A percentile compares a stretch with the other conserved stretches of the same genome.
These are phyloP conservation scores for Taxillus chinensis DNA, from an alignment of 164 flowering plant species.

Conservation along the genomic window DNA sequence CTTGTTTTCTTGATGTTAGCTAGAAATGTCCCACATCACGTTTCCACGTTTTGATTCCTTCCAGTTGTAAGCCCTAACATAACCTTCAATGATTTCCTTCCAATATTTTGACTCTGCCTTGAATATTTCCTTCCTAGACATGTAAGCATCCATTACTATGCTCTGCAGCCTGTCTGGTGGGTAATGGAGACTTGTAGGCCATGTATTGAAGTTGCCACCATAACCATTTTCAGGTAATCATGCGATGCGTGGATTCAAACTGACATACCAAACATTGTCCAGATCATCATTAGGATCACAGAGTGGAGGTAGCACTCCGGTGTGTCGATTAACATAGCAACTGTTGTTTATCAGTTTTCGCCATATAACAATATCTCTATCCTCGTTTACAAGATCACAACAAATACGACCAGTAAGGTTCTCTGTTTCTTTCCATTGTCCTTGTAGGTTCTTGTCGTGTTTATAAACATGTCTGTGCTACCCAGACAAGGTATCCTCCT, in stretches of 20 bases:
- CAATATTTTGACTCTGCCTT: slow-evolving; percentile 40
- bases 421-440: slow-evolving; percentile 77
- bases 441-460: slow-evolving; percentile 49
- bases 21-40: too few relatives aligned
- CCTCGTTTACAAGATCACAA: slow-evolving; percentile 63
- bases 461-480: slow-evolving; percentile 80
- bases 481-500: slow-evolving; percentile 85
- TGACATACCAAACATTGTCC: slow-evolving; percentile 63
- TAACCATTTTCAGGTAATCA: slow-evolving; percentile 35
- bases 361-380: slow-evolving; percentile 68
- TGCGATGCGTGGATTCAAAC: slow-evolving; percentile 36
- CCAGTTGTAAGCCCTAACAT: slow-evolving; percentile 27
- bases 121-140: slow-evolving; percentile 38
- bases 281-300: slow-evolving; percentile 54
- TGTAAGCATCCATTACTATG: slow-evolving; percentile 36
- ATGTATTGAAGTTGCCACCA: slow-evolving; percentile 27
- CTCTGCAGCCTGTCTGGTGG: slow-evolving; percentile 46
- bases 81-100: slow-evolving; percentile 31
- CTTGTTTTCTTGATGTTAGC: too few relatives aligned
- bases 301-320: slow-evolving; percentile 41
- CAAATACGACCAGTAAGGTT: slow-evolving; percentile 51
- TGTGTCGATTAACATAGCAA: slow-evolving; percentile 49
- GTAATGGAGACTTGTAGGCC: slow-evolving; percentile 38
- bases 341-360: slow-evolving; percentile 54
- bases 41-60: slow-evolving; percentile 24